Evolutionary conservation across 257 asterid genomes (phyloP).

Genomic region (Scutellaria barbata): DNA sequence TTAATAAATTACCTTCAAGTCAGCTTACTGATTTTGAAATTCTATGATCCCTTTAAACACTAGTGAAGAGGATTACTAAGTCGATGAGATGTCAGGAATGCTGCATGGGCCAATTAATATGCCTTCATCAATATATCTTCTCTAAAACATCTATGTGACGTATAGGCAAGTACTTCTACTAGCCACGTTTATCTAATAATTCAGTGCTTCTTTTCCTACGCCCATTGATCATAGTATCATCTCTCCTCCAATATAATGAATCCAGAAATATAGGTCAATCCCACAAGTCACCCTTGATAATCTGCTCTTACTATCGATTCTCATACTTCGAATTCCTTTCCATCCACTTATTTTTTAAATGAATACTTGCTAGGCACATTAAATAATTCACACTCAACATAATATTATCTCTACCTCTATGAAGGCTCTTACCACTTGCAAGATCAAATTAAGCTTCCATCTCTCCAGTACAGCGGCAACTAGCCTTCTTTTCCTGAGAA

Average conservation of each 20-base stretch:
- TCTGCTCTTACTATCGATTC: constrained; percentile 14
- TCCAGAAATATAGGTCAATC: background rate
- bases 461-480: constrained; percentile 31
- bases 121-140: background rate
- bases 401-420: constrained; percentile 33
- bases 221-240: background rate
- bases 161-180: background rate
- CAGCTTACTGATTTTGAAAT: constrained; percentile 18
- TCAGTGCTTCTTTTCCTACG: constrained; percentile 8
- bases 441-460: constrained; percentile 37
- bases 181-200: background rate
- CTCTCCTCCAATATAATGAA: background rate
- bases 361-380: constrained; percentile 25
- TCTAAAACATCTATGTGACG: background rate
- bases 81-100: background rate
- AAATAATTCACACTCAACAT: constrained; percentile 15
- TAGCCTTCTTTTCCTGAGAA: constrained; percentile 45
- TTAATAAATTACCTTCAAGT: background rate
- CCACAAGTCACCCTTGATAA: background rate
- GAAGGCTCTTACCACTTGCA: constrained; percentile 40
- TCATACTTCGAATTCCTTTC: background rate
- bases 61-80: background rate
- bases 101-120: background rate
- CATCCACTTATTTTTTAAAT: constrained; percentile 17
- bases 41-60: background rate